Conservation (phyloP, 805 yeast species). For the Barnettozyma pratensis region DNA sequence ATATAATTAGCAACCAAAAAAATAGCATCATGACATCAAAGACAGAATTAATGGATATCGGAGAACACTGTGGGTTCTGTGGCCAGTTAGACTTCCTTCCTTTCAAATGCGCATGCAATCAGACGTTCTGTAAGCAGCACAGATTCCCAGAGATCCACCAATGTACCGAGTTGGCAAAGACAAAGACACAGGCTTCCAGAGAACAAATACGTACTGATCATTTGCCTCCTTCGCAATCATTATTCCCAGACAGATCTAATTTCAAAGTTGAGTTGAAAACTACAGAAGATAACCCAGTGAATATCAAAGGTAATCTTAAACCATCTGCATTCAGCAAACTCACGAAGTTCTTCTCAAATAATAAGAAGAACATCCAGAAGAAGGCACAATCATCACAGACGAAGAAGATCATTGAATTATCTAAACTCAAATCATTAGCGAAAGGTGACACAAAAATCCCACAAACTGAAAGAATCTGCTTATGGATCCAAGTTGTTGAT, state of each 20-base stretch:
- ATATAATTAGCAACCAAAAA: no score
- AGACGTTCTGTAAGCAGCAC: constrained; percentile 21
- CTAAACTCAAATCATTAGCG: constrained; percentile 17
- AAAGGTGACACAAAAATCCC: constrained; percentile 22
- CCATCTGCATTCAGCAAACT: constrained; percentile 18
- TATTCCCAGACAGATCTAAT: constrained; percentile 24
- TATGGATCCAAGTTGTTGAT: constrained; percentile 24
- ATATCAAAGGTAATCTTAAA: constrained; percentile 5
- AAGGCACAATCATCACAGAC: constrained; percentile 10
- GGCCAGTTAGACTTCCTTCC: constrained; percentile 27
- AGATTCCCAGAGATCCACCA: constrained; percentile 21
- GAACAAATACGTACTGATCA: constrained; percentile 15
- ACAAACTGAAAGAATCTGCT: constrained; percentile 14
- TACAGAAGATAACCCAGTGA: constrained; percentile 14
- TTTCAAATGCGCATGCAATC: constrained; percentile 23
- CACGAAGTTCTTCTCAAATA: constrained; percentile 14
- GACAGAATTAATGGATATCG: constrained; percentile 25
- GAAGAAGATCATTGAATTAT: constrained; percentile 18
- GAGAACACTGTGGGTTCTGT: constrained; percentile 26
- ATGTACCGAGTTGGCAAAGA: constrained; percentile 9
- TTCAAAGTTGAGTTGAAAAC: constrained; percentile 18
- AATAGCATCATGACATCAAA: not conserved
- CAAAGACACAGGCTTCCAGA: not conserved
- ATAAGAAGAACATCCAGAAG: constrained; percentile 5
- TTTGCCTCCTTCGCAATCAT: constrained; percentile 19